These are phyloP conservation scores for Curvularia verruculosa DNA, from an alignment of 2,329 filamentous ascomycete genomes.

Conservation along the genomic window DNA sequence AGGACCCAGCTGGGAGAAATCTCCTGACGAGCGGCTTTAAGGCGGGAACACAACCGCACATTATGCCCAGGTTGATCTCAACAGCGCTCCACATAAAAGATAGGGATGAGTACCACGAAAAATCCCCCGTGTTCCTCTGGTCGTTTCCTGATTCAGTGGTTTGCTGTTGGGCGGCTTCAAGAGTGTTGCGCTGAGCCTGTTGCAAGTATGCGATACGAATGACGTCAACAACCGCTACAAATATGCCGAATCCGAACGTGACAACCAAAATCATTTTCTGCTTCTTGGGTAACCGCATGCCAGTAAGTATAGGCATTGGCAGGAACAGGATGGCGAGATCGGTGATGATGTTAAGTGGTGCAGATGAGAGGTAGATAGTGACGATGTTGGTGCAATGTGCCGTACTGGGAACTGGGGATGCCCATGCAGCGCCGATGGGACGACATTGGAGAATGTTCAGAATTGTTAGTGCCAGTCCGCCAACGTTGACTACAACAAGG, in stretches of 20 bases:
- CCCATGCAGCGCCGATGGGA: conserved; percentile 74
- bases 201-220: conserved; percentile 90
- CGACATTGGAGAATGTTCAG: conserved; percentile 87
- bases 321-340: conserved; percentile 86
- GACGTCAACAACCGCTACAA: conserved; percentile 86
- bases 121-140: conserved; percentile 55
- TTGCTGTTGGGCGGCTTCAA: conserved; percentile 50
- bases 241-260: conserved; percentile 85
- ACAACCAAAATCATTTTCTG: conserved; percentile 88
- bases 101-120: conserved; percentile 75
- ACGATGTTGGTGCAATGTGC: conserved; percentile 66
- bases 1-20: conserved; percentile 62
- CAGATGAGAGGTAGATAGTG: conserved; percentile 72
- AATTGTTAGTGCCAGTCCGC: conserved; percentile 79
- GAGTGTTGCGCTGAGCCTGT: conserved; percentile 62
- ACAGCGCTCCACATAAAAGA: conserved; percentile 94
- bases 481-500: conserved; percentile 76
- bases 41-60: conserved; percentile 90
- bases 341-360: conserved; percentile 89
- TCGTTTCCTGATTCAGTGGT: conserved; percentile 32
- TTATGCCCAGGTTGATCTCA: conserved; percentile 88
- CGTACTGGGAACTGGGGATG: conserved; percentile 51
- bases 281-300: conserved; percentile 80
- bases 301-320: conserved; percentile 79
- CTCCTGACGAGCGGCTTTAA: conserved; percentile 82